Conservation (phyloP, 2,329 filamentous ascomycete species). For the Emmonsia crescens region DNA sequence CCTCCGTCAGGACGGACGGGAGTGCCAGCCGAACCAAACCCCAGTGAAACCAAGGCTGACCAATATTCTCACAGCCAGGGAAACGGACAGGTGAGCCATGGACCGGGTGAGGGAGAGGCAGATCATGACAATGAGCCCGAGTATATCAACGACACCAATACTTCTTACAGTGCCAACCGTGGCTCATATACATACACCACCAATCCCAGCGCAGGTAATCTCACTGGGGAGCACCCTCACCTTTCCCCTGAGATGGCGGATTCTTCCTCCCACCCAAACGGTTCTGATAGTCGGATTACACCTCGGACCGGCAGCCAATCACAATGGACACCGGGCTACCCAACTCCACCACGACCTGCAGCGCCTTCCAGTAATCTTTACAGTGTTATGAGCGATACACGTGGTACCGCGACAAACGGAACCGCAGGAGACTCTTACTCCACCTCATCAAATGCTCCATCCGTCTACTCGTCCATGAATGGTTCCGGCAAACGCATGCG, state of each 20-base stretch:
- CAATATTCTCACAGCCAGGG: slow-evolving; percentile 46
- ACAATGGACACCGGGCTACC: slow-evolving; percentile 68
- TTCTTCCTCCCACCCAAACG: slow-evolving; percentile 67
- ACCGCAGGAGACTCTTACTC: slow-evolving; percentile 59
- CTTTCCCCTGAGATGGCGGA: slow-evolving; percentile 72
- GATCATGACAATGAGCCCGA: slow-evolving; percentile 62
- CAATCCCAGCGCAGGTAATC: slow-evolving; percentile 52
- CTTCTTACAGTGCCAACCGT: slow-evolving; percentile 60
- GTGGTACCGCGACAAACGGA: slow-evolving; percentile 53
- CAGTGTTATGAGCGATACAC: slow-evolving; percentile 77
- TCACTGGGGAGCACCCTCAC: slow-evolving; percentile 64
- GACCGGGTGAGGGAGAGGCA: slow-evolving; percentile 53
- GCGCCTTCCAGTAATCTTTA: slow-evolving; percentile 67
- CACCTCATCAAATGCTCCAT: slow-evolving; percentile 52
- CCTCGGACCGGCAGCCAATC: slow-evolving; percentile 67
- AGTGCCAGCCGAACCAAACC: slow-evolving; percentile 49
- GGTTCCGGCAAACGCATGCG: slow-evolving; percentile 53
- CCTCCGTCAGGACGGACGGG: slow-evolving; percentile 58
- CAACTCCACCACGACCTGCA: slow-evolving; percentile 60
- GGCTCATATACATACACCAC: slow-evolving; percentile 65
- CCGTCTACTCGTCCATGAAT: slow-evolving; percentile 48
- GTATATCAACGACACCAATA: slow-evolving; percentile 73
- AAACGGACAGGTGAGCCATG: slow-evolving; percentile 45
- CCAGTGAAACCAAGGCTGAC: slow-evolving; percentile 57
- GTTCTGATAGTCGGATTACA: slow-evolving; percentile 66